These are phyloP conservation scores for Verticillium albo-atrum DNA, from an alignment of 2,329 filamentous ascomycete species.

Conservation along the genomic window DNA sequence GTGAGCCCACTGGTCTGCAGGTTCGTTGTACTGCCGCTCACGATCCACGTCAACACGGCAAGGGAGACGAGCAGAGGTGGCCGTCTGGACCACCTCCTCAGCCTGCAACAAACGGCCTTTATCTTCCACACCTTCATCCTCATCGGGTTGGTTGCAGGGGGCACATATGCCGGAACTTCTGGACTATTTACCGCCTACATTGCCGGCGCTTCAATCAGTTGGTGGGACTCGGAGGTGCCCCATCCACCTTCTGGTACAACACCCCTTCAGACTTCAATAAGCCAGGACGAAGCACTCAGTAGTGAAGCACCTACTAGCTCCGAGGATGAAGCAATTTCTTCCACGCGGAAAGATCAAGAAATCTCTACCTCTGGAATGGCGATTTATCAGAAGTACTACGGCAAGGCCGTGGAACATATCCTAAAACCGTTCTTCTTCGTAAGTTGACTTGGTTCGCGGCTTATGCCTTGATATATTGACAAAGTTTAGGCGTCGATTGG, in stretches of 20 bases:
- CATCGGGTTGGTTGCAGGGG: constrained; percentile 40
- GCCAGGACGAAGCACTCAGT: neutral
- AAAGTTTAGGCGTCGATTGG: constrained; percentile 54
- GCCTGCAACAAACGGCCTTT: constrained; percentile 30
- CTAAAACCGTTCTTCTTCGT: constrained; percentile 73
- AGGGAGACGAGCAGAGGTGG: constrained; percentile 18
- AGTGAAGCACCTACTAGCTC: no score
- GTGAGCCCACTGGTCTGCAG: constrained; percentile 41
- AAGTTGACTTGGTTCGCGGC: constrained; percentile 17
- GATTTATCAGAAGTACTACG: constrained; percentile 36
- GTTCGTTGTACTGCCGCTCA: constrained; percentile 37
- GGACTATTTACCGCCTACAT: constrained; percentile 60
- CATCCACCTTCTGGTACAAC: constrained; percentile 8
- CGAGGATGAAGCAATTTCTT: neutral
- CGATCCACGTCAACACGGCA: constrained; percentile 24
- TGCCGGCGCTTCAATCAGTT: constrained; percentile 53
- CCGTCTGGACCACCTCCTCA: constrained; percentile 18
- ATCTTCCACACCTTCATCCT: constrained; percentile 44
- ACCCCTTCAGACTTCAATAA: neutral
- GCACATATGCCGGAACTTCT: constrained; percentile 59
- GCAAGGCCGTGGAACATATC: constrained; percentile 38
- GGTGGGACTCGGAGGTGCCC: constrained; percentile 46
- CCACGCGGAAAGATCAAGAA: neutral
- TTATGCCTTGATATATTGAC: constrained; percentile 1
- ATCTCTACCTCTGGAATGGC: constrained; percentile 5